Conservation (phyloP, 768 basidiomycete species). For the Xerocomellus amylosporus region DNA sequence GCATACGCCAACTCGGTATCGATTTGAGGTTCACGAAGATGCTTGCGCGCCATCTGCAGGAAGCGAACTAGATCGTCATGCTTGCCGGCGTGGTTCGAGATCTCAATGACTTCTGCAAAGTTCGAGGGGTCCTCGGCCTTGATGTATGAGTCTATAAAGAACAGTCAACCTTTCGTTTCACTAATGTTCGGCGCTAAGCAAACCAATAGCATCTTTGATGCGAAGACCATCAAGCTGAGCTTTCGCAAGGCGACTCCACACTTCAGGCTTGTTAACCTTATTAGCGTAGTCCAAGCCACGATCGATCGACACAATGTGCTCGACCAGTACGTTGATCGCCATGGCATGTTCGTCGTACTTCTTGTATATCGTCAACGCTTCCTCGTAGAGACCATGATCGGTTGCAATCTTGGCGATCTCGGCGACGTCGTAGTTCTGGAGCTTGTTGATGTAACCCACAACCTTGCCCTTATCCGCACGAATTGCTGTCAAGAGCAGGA, state of each 20-base stretch:
- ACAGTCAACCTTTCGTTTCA: slow-evolving; percentile 1
- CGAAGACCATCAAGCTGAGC: slow-evolving; percentile 97
- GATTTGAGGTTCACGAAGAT: slow-evolving; percentile 93
- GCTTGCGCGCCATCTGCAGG: slow-evolving; percentile 98
- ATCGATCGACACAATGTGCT: slow-evolving; percentile 97
- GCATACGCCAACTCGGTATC: slow-evolving; percentile 98
- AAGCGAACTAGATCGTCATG: slow-evolving; percentile 93
- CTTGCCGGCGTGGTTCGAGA: slow-evolving; percentile 88
- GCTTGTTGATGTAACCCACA: slow-evolving; percentile 95
- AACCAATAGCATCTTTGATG: slow-evolving; percentile 96
- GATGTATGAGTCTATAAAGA: slow-evolving; percentile 83
- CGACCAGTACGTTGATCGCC: slow-evolving; percentile 96
- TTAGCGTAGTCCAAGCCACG: slow-evolving; percentile 93
- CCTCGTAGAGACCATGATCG: slow-evolving; percentile 93
- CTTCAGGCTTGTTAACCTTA: slow-evolving; percentile 94
- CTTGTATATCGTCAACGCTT: slow-evolving; percentile 96
- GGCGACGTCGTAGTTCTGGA: slow-evolving; percentile 89
- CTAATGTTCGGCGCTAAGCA: slow-evolving; percentile 19
- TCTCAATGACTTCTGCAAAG: slow-evolving; percentile 94
- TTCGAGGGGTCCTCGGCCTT: slow-evolving; percentile 95
- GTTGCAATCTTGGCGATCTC: slow-evolving; percentile 98
- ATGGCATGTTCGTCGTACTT: slow-evolving; percentile 94
- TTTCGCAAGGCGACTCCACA: slow-evolving; percentile 98
- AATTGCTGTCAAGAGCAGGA: slow-evolving; percentile 91
- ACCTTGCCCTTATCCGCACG: slow-evolving; percentile 99